A percentile compares a stretch with the other conserved stretches of the same genome.
phyloP scores from a whole-genome alignment of 1,139 yeast species.

The Tardiomyces blankii region DNA sequence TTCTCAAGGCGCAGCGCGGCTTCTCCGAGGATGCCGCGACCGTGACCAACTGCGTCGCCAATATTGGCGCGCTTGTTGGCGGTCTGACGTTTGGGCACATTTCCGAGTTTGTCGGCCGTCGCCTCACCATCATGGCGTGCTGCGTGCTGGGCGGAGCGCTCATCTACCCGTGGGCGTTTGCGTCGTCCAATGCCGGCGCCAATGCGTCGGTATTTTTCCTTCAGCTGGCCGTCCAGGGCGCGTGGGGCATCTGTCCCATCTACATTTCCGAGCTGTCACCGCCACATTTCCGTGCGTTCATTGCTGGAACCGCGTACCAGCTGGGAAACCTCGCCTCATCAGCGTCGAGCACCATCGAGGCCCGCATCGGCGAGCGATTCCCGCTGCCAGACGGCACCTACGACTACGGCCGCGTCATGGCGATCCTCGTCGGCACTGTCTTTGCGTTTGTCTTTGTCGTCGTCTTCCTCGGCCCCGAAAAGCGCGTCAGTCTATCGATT shows the following conservation, averaged over 20 bases:
- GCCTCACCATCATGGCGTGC: conserved; percentile 45
- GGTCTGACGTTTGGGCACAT: conserved; percentile 53
- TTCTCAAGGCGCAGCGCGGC: conserved; percentile 44
- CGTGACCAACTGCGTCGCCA: conserved; percentile 59
- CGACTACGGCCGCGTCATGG: conserved; percentile 62
- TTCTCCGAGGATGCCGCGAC: conserved; percentile 44
- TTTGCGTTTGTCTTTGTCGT: conserved; percentile 50
- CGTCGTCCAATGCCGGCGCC: conserved; percentile 36
- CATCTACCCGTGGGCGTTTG: conserved; percentile 66
- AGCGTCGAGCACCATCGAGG: conserved; percentile 74
- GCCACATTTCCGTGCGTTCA: conserved; percentile 63
- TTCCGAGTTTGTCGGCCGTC: conserved; percentile 50
- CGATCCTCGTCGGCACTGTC: conserved; percentile 72
- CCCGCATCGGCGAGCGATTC: conserved; percentile 59
- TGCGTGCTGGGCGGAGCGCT: conserved; percentile 59
- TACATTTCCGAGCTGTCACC: conserved; percentile 71
- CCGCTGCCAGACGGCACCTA: conserved; percentile 35
- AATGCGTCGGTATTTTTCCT: conserved; percentile 73
- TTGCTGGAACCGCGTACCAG: conserved; percentile 69
- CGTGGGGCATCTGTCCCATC: conserved; percentile 80
- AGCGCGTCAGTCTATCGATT: background rate
- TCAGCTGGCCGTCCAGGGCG: conserved; percentile 77
- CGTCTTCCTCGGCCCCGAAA: conserved; percentile 63
- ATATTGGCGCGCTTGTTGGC: conserved; percentile 58
- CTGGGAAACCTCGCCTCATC: conserved; percentile 77